These are phyloP conservation scores for Vigna trinervia DNA, from an alignment of 306 rosid genomes.

Conservation along the genomic window DNA sequence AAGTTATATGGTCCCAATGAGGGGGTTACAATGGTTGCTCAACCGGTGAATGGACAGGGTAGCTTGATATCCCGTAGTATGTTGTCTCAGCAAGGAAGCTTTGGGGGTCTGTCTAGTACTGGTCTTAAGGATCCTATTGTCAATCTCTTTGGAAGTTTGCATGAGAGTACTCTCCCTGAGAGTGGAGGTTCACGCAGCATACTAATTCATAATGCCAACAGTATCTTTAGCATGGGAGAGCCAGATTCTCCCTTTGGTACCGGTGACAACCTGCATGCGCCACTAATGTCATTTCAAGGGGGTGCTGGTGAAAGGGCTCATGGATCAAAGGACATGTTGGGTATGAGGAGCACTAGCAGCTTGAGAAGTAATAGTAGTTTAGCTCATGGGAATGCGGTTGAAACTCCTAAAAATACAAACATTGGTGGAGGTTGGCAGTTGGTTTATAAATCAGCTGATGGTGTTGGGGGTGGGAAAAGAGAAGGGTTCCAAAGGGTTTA, in stretches of 20 bases:
- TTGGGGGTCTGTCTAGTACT: conserved; percentile 50
- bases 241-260: conserved; percentile 68
- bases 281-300: conserved; percentile 72
- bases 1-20: conserved; percentile 83
- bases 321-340: conserved; percentile 67
- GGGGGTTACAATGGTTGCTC: conserved; percentile 87
- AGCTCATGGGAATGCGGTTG: conserved; percentile 45
- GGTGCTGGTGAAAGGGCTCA: conserved; percentile 54
- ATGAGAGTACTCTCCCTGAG: conserved; percentile 72
- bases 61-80: conserved; percentile 78
- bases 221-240: conserved; percentile 74
- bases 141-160: conserved; percentile 86
- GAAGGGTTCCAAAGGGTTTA: conserved; percentile 87
- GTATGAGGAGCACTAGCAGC: conserved; percentile 61
- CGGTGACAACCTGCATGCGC: conserved; percentile 71
- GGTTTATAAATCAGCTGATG: conserved; percentile 80
- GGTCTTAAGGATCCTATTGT: conserved; percentile 89
- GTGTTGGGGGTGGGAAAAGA: conserved; percentile 57
- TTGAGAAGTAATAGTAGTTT: conserved; percentile 52
- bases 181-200: conserved; percentile 68
- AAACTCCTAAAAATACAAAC: conserved; percentile 61
- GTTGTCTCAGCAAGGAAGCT: conserved; percentile 82
- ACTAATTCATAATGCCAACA: conserved; percentile 68
- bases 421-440: conserved; percentile 99
- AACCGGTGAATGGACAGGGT: conserved; percentile 78